Evolutionary conservation across 345 rosid genomes (phyloP), one percentile per base, ranked within the genome.

Genomic region (Conringia planisiliqua): DNA sequence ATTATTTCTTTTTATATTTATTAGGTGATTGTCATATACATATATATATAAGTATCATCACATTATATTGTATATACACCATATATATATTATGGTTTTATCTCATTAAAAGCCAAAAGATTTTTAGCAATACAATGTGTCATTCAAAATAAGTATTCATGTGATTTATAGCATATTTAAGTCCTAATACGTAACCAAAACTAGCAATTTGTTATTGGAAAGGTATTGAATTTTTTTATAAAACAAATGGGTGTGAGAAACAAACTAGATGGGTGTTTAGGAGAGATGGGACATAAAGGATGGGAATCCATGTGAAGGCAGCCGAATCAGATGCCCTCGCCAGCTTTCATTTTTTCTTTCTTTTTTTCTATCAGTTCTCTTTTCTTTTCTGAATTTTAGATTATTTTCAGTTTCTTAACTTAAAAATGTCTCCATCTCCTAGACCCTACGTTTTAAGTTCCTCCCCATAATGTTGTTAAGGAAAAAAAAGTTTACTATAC

Each of bases 291-390:
- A 68, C 79, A 75, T 16, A 51, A 66, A 60, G 68, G 70, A 72
- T 73, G 84, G 66, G 81, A 79, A 82, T 80, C 88, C 90, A 89
- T 86, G 90, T 84, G 93, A 84, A 51, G 79, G 44, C 74, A 64
- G 50, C 66, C 62, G 65, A 62, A 76, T 69, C 18, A 70, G 59
- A 76, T 70, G 27, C 75, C 33, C 62, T 30, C 72, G 83, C 83
- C 85, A 85, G 86, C 71, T 76, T 76, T 76, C 75, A 61, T 57
- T 75, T 18, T 24, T 11, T 50, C 2, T n/a, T n/a, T 54, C 24
- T 2, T 22, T n/a, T 54, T 33, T 47, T 26, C 9, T 13, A 29
- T 13, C 29, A 36, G 38, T 50, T 26, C 4, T 43, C 42, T 2
- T 42, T 33, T 30, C 0, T 9, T n/a, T 58, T 46, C 27, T 4